Evolutionary conservation across 2,329 filamentous ascomycete species (phyloP), one percentile per base, ranked within the genome.

Genomic region (Neonectria sp.): DNA sequence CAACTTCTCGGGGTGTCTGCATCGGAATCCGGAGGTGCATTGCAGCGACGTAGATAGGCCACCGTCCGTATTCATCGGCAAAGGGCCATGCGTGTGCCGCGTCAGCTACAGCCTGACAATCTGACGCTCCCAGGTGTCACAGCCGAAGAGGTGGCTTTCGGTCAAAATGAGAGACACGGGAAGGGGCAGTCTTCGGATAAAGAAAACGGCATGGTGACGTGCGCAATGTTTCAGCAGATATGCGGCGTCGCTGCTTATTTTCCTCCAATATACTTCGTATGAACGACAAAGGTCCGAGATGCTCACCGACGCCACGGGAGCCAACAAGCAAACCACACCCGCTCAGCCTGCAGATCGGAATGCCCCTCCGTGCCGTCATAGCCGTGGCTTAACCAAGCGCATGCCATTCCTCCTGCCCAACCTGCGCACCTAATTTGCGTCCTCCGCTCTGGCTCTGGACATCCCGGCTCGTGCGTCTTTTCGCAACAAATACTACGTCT

Each of bases 381-480:
- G 43, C 55, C 53, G 55, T 56, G 4, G 37, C 37, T 40, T 5
- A 17, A 40, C 6, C 15, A n/a, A 8, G 37, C 37, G 17, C 35
- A 37, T 37, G 5, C 35, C 13, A 37, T 37, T 15, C 35, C 13
- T 15, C 35, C 31, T 6, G 6, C 31, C 6, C 35, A 15, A 15
- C 15, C 15, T 17, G 15, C 15, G 33, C 27, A 12, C 21, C 21
- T 21, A 21, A 21, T 21, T 21, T 21, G 21, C 21, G 21, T 21
- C 21, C 21, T 21, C 21, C 21, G 21, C 21, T 21, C 21, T 2
- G 21, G 2, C 33, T 35, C 33, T 35, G 8, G 31, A 9, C 6
- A 33, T 33, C 31, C 31, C 58, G 65, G 62, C 55, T 17, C 15
- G 37, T 69, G 63, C 63, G 45, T 40, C 46, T 40, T 66, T 55